These are phyloP conservation scores for Lyophyllum decastes DNA, from an alignment of 768 basidiomycete species.

Conservation along the genomic window DNA sequence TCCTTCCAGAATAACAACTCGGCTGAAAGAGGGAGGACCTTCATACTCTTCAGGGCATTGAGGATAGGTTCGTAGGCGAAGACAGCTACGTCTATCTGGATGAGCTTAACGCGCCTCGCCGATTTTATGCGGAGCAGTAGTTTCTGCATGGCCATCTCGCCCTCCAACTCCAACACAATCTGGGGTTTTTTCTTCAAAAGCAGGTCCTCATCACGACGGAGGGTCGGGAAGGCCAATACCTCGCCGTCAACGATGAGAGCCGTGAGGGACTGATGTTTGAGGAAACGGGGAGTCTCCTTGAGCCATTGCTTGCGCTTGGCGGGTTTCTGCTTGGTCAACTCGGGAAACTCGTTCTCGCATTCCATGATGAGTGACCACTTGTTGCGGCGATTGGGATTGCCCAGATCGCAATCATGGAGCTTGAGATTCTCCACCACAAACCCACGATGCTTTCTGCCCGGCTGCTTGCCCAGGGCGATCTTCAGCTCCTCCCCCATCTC, in stretches of 20 bases:
- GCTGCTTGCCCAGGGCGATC: slow-evolving; percentile 37
- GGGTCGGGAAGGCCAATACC: slow-evolving; percentile 52
- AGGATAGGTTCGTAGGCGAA: slow-evolving; percentile 68
- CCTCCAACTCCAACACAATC: slow-evolving; percentile 56
- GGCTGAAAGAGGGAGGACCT: slow-evolving; percentile 42
- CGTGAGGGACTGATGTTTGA: slow-evolving; percentile 55
- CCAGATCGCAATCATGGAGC: slow-evolving; percentile 37
- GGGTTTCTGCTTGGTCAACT: slow-evolving; percentile 31
- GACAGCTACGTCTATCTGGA: slow-evolving; percentile 62
- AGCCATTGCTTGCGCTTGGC: slow-evolving; percentile 37
- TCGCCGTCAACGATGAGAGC: slow-evolving; percentile 52
- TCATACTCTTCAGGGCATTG: slow-evolving; percentile 51
- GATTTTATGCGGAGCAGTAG: slow-evolving; percentile 39
- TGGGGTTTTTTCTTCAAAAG: slow-evolving; percentile 48
- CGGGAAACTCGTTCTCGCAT: slow-evolving; percentile 35
- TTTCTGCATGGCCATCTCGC: slow-evolving; percentile 35
- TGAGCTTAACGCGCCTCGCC: slow-evolving; percentile 31
- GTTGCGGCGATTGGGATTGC: slow-evolving; percentile 15
- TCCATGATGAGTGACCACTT: slow-evolving; percentile 44
- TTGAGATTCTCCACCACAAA: slow-evolving; percentile 37
- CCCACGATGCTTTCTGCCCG: slow-evolving; percentile 34
- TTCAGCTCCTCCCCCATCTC: slow-evolving; percentile 50
- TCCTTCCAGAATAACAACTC: slow-evolving; percentile 59
- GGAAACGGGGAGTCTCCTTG: slow-evolving; percentile 39
- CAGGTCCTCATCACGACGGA: slow-evolving; percentile 55